Conservation (phyloP, 108 stramenopile genomes). For the Skeletonema potamos region DNA sequence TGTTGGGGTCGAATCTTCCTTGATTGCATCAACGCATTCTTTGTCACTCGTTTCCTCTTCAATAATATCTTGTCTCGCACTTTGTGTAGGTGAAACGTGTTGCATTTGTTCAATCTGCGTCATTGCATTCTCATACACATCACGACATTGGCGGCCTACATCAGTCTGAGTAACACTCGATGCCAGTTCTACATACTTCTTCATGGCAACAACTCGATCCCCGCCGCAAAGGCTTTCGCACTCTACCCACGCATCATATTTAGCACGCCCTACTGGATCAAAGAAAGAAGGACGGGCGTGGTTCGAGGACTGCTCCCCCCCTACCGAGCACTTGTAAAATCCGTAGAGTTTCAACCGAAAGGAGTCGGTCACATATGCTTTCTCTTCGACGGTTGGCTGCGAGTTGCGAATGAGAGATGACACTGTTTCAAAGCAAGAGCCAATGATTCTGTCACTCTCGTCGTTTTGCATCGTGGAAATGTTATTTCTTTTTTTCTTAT, state of each 20-base stretch:
- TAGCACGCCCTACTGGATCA: conserved; percentile 47
- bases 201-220: conserved; percentile 12
- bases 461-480: background rate
- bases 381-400: conserved; percentile 1
- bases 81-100: background rate
- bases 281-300: conserved; percentile 33
- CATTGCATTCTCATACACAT: background rate
- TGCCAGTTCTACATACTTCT: background rate
- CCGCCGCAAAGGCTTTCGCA: conserved; percentile 9
- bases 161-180: background rate
- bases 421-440: background rate
- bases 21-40: background rate
- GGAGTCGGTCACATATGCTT: conserved; percentile 1
- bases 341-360: conserved; percentile 28
- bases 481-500: no score
- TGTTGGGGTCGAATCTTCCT: background rate
- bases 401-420: conserved; percentile 11
- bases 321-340: conserved; percentile 22
- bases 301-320: background rate
- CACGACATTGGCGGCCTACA: conserved; percentile 1
- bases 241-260: conserved; percentile 37
- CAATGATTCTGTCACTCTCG: background rate
- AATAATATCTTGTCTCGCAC: background rate
- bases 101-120: background rate
- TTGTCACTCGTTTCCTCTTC: background rate